Base-by-base conservation (phyloP, 306 rosid genomes). In the Lathyrus aphaca region DNA sequence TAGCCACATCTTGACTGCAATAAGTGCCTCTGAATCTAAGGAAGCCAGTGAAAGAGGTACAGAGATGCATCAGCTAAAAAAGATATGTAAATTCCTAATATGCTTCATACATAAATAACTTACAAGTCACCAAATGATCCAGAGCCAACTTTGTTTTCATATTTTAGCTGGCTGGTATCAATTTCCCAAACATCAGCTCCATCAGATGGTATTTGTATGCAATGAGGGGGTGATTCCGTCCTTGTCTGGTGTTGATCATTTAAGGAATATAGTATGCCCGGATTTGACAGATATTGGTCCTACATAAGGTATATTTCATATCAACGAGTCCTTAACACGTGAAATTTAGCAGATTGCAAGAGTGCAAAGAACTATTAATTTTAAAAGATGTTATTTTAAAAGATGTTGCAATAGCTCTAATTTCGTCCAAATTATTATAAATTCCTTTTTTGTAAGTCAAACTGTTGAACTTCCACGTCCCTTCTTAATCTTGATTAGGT, bases 171-270 rank as follows among this genome's bases (percentile, higher is more conserved):
- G 77, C 80, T 81, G 61, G 81, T 53, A 84, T 95, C 96, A 80
- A 95, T 87, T 84, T 89, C 99, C 99, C 99, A 95, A 69, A 95
- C 99, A 89, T 95, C 96, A 46, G 83, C 88, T 71, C 88, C 99
- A 79, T 95, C 99, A 63, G 82, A 83, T 30, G 99, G 99, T 85
- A 95, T 95, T 79, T 84, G 92, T 77, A 95, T 73, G 76, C 78
- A 79, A 60, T 58, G 79, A 50, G 85, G 84, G 64, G 82, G 74
- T 23, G 77, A 74, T 67, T 87, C 93, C 53, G 43, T 51, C 77
- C 66, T 84, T 71, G 77, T 72, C 81, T 80, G 88, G 77, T 45
- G 71, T 64, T 84, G 84, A 73, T 82, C 90, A 42, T 58, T 74
- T 64, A 65, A 15, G 68, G 83, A 74, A 75, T 85, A 61, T 74